phyloP scores from a whole-genome alignment of 2,329 filamentous ascomycete genomes.

The Pseudodiploospora longispora region DNA sequence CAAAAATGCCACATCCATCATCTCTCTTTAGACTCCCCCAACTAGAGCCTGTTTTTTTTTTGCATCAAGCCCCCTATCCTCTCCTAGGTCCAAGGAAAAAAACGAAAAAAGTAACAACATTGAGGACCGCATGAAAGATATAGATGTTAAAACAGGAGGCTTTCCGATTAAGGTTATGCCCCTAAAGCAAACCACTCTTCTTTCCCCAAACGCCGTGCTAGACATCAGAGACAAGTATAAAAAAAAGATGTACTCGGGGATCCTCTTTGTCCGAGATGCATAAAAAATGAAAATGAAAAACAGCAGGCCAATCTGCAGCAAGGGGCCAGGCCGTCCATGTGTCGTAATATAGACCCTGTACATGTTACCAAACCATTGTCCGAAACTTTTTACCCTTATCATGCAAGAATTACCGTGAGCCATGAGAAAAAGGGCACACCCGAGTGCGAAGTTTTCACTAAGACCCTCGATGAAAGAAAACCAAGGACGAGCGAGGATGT shows the following conservation, averaged over 20 bases:
- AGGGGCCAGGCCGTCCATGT: conserved; percentile 13
- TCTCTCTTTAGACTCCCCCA: no score
- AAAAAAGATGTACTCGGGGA: conserved; percentile 10
- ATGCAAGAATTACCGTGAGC: conserved; percentile 10
- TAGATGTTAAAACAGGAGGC: neutral
- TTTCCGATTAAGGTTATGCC: neutral
- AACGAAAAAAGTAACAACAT: neutral
- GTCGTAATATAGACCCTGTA: conserved; percentile 22
- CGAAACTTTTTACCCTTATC: conserved; percentile 7
- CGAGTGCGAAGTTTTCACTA: neutral
- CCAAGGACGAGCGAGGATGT: neutral
- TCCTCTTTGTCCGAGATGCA: conserved; percentile 9
- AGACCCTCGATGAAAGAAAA: neutral
- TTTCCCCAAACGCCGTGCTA: conserved; percentile 26
- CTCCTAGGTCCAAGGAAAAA: neutral
- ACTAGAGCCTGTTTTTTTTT: neutral
- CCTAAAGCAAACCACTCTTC: neutral
- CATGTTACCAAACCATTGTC: conserved; percentile 16
- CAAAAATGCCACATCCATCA: no score
- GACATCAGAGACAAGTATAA: neutral
- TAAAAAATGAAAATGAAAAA: conserved; percentile 1
- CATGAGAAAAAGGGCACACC: conserved; percentile 3
- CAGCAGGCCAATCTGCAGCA: conserved; percentile 1
- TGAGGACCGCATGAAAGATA: neutral
- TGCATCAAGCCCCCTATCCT: conserved; percentile 1